phyloP scores from a whole-genome alignment of 352 stramenopile genomes.

The Phytophthora lateralis region DNA sequence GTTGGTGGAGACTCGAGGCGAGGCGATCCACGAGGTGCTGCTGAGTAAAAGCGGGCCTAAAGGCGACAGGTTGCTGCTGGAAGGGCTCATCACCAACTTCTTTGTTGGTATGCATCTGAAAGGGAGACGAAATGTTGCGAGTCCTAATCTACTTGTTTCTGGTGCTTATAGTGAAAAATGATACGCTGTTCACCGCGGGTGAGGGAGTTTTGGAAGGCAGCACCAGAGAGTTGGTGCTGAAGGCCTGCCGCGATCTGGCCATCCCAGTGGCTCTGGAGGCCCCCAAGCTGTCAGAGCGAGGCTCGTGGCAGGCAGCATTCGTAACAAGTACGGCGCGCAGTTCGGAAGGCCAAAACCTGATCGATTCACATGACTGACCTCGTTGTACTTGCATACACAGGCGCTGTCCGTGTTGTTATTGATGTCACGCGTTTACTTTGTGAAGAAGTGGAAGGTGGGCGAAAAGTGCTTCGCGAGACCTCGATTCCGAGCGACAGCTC shows the following conservation, averaged over 20 bases:
- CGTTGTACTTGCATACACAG: conserved; percentile 11
- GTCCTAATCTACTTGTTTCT: background rate
- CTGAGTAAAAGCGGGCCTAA: conserved; percentile 35
- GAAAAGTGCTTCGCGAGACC: conserved; percentile 12
- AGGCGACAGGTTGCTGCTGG: conserved; percentile 50
- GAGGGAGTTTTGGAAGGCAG: conserved; percentile 59
- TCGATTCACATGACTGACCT: background rate
- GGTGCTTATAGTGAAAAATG: conserved; percentile 41
- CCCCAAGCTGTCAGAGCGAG: conserved; percentile 57
- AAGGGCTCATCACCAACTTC: conserved; percentile 84
- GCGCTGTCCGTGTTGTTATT: conserved; percentile 34
- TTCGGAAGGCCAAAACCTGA: background rate
- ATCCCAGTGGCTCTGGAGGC: conserved; percentile 65
- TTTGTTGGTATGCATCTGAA: conserved; percentile 59
- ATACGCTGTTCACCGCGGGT: conserved; percentile 52
- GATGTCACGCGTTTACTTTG: conserved; percentile 33
- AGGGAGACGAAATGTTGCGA: background rate
- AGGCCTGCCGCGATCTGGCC: conserved; percentile 54
- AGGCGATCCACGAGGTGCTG: conserved; percentile 62
- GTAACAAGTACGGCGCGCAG: conserved; percentile 59
- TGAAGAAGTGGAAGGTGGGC: conserved; percentile 5
- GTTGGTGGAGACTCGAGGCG: conserved; percentile 22
- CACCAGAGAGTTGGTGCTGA: conserved; percentile 65
- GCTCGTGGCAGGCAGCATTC: conserved; percentile 68
- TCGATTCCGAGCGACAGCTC: conserved; percentile 28